Base-by-base conservation (phyloP, 345 rosid species). In the Syzygium oleosum region DNA sequence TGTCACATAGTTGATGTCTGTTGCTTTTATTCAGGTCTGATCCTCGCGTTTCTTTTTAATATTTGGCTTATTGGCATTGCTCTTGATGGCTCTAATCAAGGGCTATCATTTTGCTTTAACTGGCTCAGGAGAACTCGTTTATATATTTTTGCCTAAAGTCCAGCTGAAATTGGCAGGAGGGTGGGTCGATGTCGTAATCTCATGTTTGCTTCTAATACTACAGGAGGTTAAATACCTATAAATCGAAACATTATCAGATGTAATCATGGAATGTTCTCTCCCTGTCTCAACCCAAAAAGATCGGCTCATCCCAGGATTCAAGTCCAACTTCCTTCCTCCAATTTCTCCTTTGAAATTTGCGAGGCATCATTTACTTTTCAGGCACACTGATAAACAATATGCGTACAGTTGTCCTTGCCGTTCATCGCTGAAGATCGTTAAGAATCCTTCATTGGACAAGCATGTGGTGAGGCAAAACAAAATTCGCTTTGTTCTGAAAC, bases 401-500 rank as follows among this genome's bases (percentile, higher is more conserved):
- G 10, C 58, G 9, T 84, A 52, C 51, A 17, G 85, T 85, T 52
- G 88, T 15, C 55, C 94, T 77, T 92, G 93, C 7, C 93, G 95
- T 90, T 92, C 91, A 53, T 87, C 95, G 55, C 88, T 91, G 53
- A 97, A 96, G 90, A 92, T 93, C 85, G 98, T 96, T 58, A 90
- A 91, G 31, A 95, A 96, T 88, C 92, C 94, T 89, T 87, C 92
- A 29, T 91, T 97, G 58, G 99, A 97, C 92, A 95, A 46, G 84
- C 96, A 95, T 84, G 97, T 95, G 19, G 96, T 91, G 87, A 93
- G 89, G 91, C 93, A 93, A 55, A 95, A 95, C 92, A 95, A 85
- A 91, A 93, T 94, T 85, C 92, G 96, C 77, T 97, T 96, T 88
- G 93, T 96, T 29, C 98, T 93, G 79, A 97, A 97, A 91, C 92